These are phyloP conservation scores for Picochlorum sp. DNA, from an alignment of 139 green algal genomes.

Conservation along the genomic window DNA sequence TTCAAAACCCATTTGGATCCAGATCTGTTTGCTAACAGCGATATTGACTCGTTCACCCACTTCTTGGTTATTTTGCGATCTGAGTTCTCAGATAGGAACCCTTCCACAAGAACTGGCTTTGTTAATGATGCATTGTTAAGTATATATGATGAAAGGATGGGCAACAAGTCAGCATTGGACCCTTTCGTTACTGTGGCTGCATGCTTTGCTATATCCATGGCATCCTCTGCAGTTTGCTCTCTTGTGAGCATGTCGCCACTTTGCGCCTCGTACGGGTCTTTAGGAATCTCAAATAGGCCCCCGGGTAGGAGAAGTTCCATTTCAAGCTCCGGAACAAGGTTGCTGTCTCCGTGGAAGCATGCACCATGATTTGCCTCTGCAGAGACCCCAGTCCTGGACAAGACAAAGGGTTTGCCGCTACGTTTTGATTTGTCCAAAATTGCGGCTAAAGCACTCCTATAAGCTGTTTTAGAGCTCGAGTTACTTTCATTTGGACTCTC, in stretches of 20 bases:
- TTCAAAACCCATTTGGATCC: neutral
- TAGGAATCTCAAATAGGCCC: neutral
- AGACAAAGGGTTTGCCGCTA: neutral
- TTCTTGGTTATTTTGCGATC: constrained; percentile 30
- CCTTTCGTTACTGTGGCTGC: neutral
- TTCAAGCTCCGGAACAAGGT: neutral
- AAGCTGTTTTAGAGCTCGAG: too few species aligned
- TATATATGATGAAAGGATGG: neutral
- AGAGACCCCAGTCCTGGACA: neutral
- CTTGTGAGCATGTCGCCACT: neutral
- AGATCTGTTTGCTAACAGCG: constrained; percentile 13
- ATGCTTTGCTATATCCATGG: neutral
- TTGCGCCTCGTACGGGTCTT: neutral
- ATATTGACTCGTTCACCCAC: constrained; percentile 31
- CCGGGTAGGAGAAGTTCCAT: neutral
- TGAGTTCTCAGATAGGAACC: constrained; percentile 28
- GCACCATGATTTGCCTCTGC: neutral
- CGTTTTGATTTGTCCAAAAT: neutral
- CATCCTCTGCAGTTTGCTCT: neutral
- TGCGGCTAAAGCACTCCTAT: neutral
- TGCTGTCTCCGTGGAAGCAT: neutral
- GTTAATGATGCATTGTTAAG: neutral
- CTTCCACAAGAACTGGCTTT: constrained; percentile 1
- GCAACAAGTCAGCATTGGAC: neutral
- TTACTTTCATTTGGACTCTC: too few species aligned